Base-by-base conservation (phyloP, 176 grass and related monocot species). In the Triticum turgidum region DNA sequence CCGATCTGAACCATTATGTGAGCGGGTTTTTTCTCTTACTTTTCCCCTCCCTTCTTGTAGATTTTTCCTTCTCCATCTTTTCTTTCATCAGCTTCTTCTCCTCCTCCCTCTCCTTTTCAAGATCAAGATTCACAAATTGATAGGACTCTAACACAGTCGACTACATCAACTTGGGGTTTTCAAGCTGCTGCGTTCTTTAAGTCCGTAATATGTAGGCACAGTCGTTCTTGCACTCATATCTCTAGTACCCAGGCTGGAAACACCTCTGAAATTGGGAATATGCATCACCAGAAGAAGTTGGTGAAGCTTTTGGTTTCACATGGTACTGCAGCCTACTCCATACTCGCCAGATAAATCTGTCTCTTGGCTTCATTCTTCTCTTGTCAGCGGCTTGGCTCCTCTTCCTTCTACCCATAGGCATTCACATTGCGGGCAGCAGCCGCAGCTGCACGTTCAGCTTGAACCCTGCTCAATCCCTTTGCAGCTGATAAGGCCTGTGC, bases 331-430 rank as follows among this genome's bases (percentile, higher is more conserved):
- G 94, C 88, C 68, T 88, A 94, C 78, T 98, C 90, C 25, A 89
- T 96, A 76, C 94, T 99, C 89, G 91, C 91, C 38, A 96, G 90
- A 83, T 98, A 95, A 93, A 98, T 93, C 77, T 91, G 88, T 49
- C 89, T 87, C 89, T 98, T 98, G 32, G 87, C 92, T 89, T 92
- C 93, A 69, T 98, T 94, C 80, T 83, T 93, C 83, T 98, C 91
- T 61, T 93, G 91, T 87, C 93, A 95, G 65, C 83, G 67, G 83
- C 89, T 95, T 25, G 89, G 95, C 33, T 83, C 95, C 79, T 98
- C 89, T 87, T 98, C 96, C 87, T 98, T 98, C 86, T 94, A 86
- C 6, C 88, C 91, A 86, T 95, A 94, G 20, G 96, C 91, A 90
- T 98, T 98, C 34, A 92, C 89, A 89, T 94, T 95, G 52, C 86